Base-by-base conservation (phyloP, 2,329 filamentous ascomycete species). In the Cladorrhinum sp. region DNA sequence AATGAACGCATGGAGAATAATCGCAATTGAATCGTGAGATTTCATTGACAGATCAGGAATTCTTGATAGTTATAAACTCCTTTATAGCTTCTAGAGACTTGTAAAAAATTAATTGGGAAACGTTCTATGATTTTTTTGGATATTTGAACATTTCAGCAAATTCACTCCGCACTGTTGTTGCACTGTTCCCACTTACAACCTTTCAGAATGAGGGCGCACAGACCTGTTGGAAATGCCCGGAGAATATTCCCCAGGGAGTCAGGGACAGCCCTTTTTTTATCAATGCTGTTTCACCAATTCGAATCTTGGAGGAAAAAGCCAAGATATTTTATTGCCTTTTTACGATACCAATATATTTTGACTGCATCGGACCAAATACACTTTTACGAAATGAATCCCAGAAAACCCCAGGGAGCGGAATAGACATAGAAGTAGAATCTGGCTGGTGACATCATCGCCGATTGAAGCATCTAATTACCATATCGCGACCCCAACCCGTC, bases 361-460 rank as follows among this genome's bases (percentile, higher is more conserved):
- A n/a, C n/a, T n/a, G n/a, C 25, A 29, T 29, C 25, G 25, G 25
- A 29, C 10, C 5, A 29, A 29, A 29, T 29, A 29, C 25, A 29
- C 32, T 4, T 13, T 36, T 4, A 12, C 32, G 16, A 36, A 36
- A 10, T 12, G 2, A 10, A 5, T 16, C 25, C 25, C 10, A 29
- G 25, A 10, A 29, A 5, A 4, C 25, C n/a, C n/a, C n/a, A n/a
- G n/a, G n/a, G n/a, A n/a, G n/a, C n/a, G n/a, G n/a, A n/a, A n/a
- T n/a, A n/a, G n/a, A n/a, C n/a, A n/a, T n/a, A n/a, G n/a, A n/a
- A n/a, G n/a, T n/a, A n/a, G n/a, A n/a, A n/a, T 36, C 3, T 36
- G 7, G 32, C 25, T 12, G 45, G 56, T 60, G 55, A 58, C 57
- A 58, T 58, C 57, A 58, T 58, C 50, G 20, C 49, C 25, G 50